phyloP scores from a whole-genome alignment of 2,329 filamentous ascomycete species.

The Chalaropsis thielavioides region DNA sequence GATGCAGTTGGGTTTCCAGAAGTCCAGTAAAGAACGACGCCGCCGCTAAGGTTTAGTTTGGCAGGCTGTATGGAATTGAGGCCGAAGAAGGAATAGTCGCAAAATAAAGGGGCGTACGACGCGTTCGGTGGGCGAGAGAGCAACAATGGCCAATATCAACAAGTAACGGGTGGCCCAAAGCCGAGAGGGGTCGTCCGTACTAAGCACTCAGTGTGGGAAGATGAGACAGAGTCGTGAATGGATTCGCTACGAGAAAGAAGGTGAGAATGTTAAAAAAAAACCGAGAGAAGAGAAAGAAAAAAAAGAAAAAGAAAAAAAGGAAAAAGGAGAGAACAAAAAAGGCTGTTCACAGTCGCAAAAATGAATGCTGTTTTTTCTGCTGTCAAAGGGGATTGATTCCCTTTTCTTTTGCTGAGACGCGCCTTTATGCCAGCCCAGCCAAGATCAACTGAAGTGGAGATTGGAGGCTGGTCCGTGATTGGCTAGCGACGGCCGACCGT shows the following conservation, averaged over 20 bases:
- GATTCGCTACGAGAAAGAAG: neutral
- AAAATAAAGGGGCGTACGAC: constrained; percentile 11
- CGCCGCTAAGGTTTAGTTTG: neutral
- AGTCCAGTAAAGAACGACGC: neutral
- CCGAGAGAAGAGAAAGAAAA: neutral
- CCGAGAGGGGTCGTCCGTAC: neutral
- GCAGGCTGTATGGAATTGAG: neutral
- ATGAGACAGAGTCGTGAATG: neutral
- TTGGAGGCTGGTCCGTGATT: constrained; percentile 4
- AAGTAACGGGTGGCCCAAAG: neutral
- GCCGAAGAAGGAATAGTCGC: constrained; percentile 9
- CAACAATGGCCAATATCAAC: neutral
- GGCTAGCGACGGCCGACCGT: neutral
- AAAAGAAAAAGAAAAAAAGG: neutral
- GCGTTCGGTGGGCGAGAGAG: constrained; percentile 2
- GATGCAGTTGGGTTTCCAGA: too few relatives aligned
- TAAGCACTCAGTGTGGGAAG: neutral
- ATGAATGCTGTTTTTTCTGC: neutral
- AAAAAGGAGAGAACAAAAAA: neutral
- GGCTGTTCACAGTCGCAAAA: neutral
- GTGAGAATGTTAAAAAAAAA: neutral
- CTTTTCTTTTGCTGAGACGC: neutral
- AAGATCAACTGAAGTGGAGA: neutral
- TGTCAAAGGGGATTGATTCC: neutral
- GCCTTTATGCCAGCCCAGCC: constrained; percentile 6